These are phyloP conservation scores for Starmera dryadoides DNA, from an alignment of 805 yeast species.

Conservation along the genomic window DNA sequence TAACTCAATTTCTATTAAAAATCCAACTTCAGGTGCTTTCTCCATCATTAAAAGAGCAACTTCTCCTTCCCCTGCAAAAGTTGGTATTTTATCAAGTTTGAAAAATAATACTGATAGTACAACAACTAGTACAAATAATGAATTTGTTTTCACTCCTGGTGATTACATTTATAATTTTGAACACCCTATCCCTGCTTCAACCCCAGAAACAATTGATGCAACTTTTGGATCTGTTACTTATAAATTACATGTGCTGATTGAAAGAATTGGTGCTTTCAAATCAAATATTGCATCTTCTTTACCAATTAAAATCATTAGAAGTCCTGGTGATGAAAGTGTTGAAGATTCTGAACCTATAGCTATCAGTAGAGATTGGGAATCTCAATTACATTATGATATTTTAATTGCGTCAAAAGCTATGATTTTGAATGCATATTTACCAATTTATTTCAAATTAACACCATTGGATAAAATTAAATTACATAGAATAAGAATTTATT, in stretches of 20 bases:
- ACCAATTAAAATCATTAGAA: constrained; percentile 63
- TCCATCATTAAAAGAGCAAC: constrained; percentile 17
- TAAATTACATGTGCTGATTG: constrained; percentile 58
- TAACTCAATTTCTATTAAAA: constrained; percentile 1
- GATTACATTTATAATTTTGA: constrained; percentile 92
- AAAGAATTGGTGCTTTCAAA: constrained; percentile 82
- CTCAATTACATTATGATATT: constrained; percentile 82
- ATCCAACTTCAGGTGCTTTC: constrained; percentile 14
- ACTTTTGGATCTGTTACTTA: constrained; percentile 80
- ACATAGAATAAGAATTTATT: constrained; percentile 77
- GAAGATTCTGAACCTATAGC: constrained; percentile 94
- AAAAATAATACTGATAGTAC: constrained; percentile 1
- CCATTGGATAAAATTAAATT: constrained; percentile 82
- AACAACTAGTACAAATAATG: constrained; percentile 1
- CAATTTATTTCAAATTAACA: constrained; percentile 74
- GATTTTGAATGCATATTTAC: constrained; percentile 75
- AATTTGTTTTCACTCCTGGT: constrained; percentile 64
- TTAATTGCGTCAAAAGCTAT: constrained; percentile 86
- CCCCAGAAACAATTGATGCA: constrained; percentile 74
- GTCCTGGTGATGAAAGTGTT: constrained; percentile 68
- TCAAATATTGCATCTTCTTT: constrained; percentile 57
- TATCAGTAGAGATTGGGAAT: constrained; percentile 90
- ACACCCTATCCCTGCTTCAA: constrained; percentile 71
- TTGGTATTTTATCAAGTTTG: constrained; percentile 7
- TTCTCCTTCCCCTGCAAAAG: constrained; percentile 18